A percentile compares a stretch with the other conserved stretches of the same genome.
Evolutionary conservation across 257 asterid genomes (phyloP).

Genomic region (Gentiana straminea): DNA sequence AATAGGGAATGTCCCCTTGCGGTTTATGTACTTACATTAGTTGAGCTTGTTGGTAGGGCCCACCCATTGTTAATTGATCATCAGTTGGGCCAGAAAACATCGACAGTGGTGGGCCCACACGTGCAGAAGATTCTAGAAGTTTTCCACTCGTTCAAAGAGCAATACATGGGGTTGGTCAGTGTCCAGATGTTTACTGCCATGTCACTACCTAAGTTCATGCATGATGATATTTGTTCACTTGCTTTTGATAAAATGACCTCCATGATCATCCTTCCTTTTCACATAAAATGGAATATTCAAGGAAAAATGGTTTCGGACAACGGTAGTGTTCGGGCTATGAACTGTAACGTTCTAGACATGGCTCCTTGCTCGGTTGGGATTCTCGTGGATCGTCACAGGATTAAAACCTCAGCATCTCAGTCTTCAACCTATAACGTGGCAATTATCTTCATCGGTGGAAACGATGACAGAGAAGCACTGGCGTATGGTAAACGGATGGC

Average conservation of each 20-base stretch:
- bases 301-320: no score
- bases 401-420: slow-evolving; percentile 13
- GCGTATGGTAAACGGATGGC: slow-evolving; percentile 65
- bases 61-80: slow-evolving; percentile 28
- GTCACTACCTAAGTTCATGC: slow-evolving; percentile 31
- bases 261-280: slow-evolving; percentile 28
- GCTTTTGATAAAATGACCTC: slow-evolving; percentile 28
- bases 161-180: slow-evolving; percentile 13
- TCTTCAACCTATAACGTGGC: slow-evolving; percentile 28
- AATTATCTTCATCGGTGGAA: slow-evolving; percentile 67
- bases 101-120: slow-evolving; percentile 14
- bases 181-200: slow-evolving; percentile 24
- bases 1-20: slow-evolving; percentile 25
- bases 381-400: slow-evolving; percentile 68
- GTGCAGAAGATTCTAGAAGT: slow-evolving; percentile 19
- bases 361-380: slow-evolving; percentile 82
- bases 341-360: slow-evolving; percentile 48
- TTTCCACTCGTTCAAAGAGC: slow-evolving; percentile 14
- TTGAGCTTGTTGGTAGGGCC: slow-evolving; percentile 35
- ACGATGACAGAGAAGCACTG: slow-evolving; percentile 73
- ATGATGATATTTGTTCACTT: slow-evolving; percentile 30
- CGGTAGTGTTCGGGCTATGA: slow-evolving; percentile 39
- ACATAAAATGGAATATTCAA: slow-evolving; percentile 30
- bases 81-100: slow-evolving; percentile 23
- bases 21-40: slow-evolving; percentile 16